phyloP scores from a whole-genome alignment of 371 early-diverging fungal genomes.

The Syncephalastrum contaminatum region DNA sequence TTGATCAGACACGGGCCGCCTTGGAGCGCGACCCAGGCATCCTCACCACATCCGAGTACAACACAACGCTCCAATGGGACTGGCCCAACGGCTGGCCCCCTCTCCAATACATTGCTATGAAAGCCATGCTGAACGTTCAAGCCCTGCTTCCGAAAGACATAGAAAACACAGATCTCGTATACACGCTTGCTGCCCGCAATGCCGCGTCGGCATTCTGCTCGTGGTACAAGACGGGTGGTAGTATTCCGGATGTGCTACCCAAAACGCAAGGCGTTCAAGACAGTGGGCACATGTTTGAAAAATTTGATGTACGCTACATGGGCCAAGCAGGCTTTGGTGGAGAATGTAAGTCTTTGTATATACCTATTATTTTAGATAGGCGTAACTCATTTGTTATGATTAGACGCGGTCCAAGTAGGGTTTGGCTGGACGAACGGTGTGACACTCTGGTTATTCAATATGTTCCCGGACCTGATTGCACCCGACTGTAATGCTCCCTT shows the following conservation, averaged over 20 bases:
- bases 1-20: constrained; percentile 28
- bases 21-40: constrained; percentile 56
- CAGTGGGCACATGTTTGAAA: constrained; percentile 78
- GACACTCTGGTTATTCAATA: constrained; percentile 61
- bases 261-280: constrained; percentile 17
- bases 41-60: constrained; percentile 59
- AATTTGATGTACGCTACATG: constrained; percentile 62
- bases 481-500: constrained; percentile 33
- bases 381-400: no score
- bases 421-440: constrained; percentile 96
- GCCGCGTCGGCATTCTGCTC: constrained; percentile 66
- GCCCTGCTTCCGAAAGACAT: constrained; percentile 11
- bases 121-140: constrained; percentile 43
- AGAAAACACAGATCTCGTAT: neutral
- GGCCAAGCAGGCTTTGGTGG: constrained; percentile 77
- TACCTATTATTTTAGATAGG: neutral
- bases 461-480: constrained; percentile 42
- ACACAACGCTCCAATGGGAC: constrained; percentile 85
- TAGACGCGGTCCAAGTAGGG: constrained; percentile 73
- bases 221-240: constrained; percentile 73
- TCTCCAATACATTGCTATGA: constrained; percentile 54
- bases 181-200: constrained; percentile 59
- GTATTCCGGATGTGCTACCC: constrained; percentile 30
- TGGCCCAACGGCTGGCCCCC: constrained; percentile 85
- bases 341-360: constrained; percentile 54